A percentile compares a stretch with the other conserved stretches of the same genome.
These are phyloP conservation scores for Schizophyllum amplum DNA, from an alignment of 1,284 basidiomycete species.

Conservation along the genomic window DNA sequence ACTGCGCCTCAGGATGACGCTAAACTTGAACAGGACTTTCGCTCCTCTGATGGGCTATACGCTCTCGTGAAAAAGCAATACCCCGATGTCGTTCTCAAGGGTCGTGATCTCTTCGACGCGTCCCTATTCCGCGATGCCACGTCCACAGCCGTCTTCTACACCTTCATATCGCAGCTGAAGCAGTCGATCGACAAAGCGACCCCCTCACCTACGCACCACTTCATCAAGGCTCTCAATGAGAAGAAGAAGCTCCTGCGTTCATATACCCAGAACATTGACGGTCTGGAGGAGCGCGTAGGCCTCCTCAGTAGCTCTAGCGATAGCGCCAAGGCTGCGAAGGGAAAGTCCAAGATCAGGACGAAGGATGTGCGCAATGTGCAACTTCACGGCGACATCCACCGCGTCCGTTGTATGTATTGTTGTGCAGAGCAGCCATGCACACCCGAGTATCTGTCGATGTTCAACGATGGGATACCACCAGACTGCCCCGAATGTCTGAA, in stretches of 20 bases:
- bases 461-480: conserved; percentile 64
- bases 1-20: background rate
- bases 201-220: conserved; percentile 82
- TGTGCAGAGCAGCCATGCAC: conserved; percentile 67
- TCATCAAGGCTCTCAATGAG: conserved; percentile 77
- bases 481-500: conserved; percentile 76
- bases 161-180: conserved; percentile 89
- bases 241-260: conserved; percentile 83
- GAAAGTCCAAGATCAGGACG: conserved; percentile 54
- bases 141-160: conserved; percentile 89
- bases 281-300: conserved; percentile 78
- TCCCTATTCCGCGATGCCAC: conserved; percentile 77
- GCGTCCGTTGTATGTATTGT: conserved; percentile 80
- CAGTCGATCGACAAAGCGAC: conserved; percentile 72
- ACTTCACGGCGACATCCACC: conserved; percentile 87
- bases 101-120: conserved; percentile 86
- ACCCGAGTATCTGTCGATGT: conserved; percentile 51
- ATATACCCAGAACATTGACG: conserved; percentile 96
- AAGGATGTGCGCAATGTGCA: conserved; percentile 80
- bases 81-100: conserved; percentile 77
- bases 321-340: conserved; percentile 45
- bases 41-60: conserved; percentile 84
- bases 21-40: conserved; percentile 65
- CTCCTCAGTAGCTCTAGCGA: conserved; percentile 57
- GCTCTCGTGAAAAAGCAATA: conserved; percentile 80